phyloP scores from a whole-genome alignment of 2,329 filamentous ascomycete species.

The Aspergillus sp. region DNA sequence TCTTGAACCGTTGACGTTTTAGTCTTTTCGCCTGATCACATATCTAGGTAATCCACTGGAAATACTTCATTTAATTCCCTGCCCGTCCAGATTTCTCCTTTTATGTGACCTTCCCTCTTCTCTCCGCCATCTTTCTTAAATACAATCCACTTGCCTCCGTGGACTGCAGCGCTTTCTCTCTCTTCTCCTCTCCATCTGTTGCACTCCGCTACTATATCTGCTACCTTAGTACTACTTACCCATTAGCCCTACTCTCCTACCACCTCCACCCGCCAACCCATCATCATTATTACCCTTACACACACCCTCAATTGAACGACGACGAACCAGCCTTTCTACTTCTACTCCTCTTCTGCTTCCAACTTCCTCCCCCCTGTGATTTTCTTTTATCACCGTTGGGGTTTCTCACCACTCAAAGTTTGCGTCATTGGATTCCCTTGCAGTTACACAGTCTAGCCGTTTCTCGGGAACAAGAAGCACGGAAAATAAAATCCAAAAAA shows the following conservation, averaged over 20 bases:
- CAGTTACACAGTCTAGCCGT: constrained; percentile 15
- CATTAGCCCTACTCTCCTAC: constrained; percentile 3
- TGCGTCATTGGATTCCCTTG: constrained; percentile 20
- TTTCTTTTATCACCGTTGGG: constrained; percentile 13
- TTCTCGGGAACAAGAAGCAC: constrained; percentile 3
- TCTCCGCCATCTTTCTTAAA: constrained; percentile 3
- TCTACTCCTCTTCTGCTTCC: not conserved
- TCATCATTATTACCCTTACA: not conserved
- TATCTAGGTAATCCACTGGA: constrained; percentile 37
- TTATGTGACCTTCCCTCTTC: constrained; percentile 10
- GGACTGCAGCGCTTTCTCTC: constrained; percentile 4
- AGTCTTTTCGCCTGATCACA: constrained; percentile 36
- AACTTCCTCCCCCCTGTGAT: not conserved
- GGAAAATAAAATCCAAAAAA: constrained; percentile 8
- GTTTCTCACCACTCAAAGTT: constrained; percentile 18
- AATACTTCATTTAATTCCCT: constrained; percentile 33
- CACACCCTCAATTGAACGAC: not conserved
- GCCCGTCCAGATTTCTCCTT: constrained; percentile 27
- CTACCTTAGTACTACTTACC: constrained; percentile 7
- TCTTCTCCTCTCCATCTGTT: constrained; percentile 13
- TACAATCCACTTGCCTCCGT: constrained; percentile 8
- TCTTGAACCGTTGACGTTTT: constrained; percentile 36
- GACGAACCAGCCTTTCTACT: not conserved
- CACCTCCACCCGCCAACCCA: not conserved
- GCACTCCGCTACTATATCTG: not conserved